Percentiles rank a stretch among this genome's conserved stretches.
phyloP scores from a whole-genome alignment of 2,329 filamentous ascomycete genomes.

The Colletotrichum brevisporum region DNA sequence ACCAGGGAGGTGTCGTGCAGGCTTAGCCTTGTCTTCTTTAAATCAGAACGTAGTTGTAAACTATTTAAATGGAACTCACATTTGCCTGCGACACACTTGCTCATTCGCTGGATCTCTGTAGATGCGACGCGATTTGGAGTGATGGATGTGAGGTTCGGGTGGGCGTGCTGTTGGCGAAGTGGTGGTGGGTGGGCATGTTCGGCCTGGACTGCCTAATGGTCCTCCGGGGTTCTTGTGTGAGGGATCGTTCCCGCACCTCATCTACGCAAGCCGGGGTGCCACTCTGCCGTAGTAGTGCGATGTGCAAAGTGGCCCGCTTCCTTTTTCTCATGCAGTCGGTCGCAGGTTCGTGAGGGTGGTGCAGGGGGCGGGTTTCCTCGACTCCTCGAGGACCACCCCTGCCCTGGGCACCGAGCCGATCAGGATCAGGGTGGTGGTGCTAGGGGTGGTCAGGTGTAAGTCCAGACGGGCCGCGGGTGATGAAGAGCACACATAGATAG shows the following conservation, averaged over 20 bases:
- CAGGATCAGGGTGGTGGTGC: too few relatives aligned
- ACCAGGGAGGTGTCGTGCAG: too few relatives aligned
- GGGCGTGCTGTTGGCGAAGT: slow-evolving; percentile 25
- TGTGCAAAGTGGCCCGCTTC: slow-evolving; percentile 28
- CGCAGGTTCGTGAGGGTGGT: slow-evolving; percentile 31
- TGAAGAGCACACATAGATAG: background rate
- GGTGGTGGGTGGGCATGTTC: slow-evolving; percentile 7
- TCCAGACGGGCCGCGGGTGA: slow-evolving; percentile 20
- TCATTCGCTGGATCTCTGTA: too few relatives aligned
- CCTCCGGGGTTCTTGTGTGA: slow-evolving; percentile 21
- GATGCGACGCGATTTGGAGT: slow-evolving; percentile 6
- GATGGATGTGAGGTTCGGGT: slow-evolving; percentile 38
- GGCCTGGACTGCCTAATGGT: slow-evolving; percentile 12
- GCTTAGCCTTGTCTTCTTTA: too few relatives aligned
- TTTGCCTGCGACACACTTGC: too few relatives aligned
- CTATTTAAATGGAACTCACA: too few relatives aligned
- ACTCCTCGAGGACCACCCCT: slow-evolving; percentile 8
- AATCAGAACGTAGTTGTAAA: too few relatives aligned
- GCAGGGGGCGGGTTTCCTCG: slow-evolving; percentile 23
- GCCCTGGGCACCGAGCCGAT: slow-evolving; percentile 10
- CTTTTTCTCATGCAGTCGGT: slow-evolving; percentile 29
- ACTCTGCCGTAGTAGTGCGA: slow-evolving; percentile 20
- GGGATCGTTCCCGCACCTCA: slow-evolving; percentile 39
- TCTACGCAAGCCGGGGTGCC: slow-evolving; percentile 34
- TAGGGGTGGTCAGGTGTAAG: slow-evolving; percentile 3